Evolutionary conservation across 2,329 filamentous ascomycete species (phyloP), one percentile per base, ranked within the genome.

Genomic region (Pyrenophora graminea): DNA sequence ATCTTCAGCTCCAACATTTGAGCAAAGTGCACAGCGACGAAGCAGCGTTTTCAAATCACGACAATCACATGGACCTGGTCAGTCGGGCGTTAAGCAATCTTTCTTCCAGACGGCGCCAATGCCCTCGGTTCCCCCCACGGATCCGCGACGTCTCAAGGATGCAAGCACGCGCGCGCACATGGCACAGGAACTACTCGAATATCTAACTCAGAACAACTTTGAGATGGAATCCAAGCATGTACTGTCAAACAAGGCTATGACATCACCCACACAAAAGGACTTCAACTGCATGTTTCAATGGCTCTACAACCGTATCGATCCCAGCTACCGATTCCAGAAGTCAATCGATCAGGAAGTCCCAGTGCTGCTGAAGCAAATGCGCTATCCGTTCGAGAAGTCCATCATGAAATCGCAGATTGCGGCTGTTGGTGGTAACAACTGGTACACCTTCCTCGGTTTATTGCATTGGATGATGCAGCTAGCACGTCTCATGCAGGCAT

Each of bases 391-490:
- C 69, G 91, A 96, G 67, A 90, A 91, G 74, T 92, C 87, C 67
- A 97, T 99, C 64, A 96, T 91, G 47, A 99, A 97, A 74, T 96
- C 91, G 45, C 91, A 96, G 69, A 91, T 99, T 51, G 86, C 91
- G 0, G 94, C 95, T 2, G 94, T 97, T 0, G 94, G 94, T 59
- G 93, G 92, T 2, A 91, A 96, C 74, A 97, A 97, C 70, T 99
- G 94, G 94, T 89, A 89, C 56, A 94, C 91, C 0, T 97, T 99
- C 67, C 79, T 99, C 10, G 94, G 92, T 0, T 79, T 99, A 71
- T 80, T 99, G 43, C 92, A 99, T 76, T 99, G 94, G 94, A 93
- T 99, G 86, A 96, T 99, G 93, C 92, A 97, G 74, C 79, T 99
- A 44, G 90, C 91, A 4, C 87, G 93, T 62, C 96, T 97, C 87